Conservation (phyloP, 352 stramenopile genomes). For the Pythium oligandrum region DNA sequence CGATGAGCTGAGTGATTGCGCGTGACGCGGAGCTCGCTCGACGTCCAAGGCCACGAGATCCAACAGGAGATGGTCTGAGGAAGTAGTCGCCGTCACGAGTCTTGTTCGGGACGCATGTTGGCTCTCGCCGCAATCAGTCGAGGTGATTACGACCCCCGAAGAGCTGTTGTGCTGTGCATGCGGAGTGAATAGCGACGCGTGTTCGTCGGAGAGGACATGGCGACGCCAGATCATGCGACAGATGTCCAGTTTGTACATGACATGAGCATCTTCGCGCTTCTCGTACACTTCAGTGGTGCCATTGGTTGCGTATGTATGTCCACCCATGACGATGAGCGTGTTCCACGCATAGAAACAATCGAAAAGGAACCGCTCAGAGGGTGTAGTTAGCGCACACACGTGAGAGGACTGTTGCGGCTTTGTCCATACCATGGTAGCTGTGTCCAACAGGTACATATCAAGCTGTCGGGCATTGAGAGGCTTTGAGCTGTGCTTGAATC, state of each 20-base stretch:
- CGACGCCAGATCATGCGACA: slow-evolving; percentile 66
- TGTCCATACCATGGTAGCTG: slow-evolving; percentile 22
- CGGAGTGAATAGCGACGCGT: slow-evolving; percentile 6
- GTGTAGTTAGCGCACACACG: slow-evolving; percentile 13
- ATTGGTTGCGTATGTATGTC: slow-evolving; percentile 15
- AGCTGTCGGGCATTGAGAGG: background rate
- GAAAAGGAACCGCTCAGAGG: slow-evolving; percentile 17
- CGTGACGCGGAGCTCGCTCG: no score
- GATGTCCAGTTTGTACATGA: slow-evolving; percentile 59
- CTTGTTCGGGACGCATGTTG: no score
- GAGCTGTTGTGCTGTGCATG: slow-evolving; percentile 9
- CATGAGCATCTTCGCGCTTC: slow-evolving; percentile 1
- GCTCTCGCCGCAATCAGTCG: no score
- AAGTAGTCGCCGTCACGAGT: no score
- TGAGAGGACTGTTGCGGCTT: slow-evolving; percentile 18
- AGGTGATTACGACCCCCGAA: no score
- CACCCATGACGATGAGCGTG: slow-evolving; percentile 15
- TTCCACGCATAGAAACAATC: slow-evolving; percentile 15
- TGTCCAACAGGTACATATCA: slow-evolving; percentile 19
- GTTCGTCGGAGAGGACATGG: slow-evolving; percentile 21
- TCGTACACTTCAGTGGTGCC: slow-evolving; percentile 15
- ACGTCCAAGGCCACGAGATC: no score
- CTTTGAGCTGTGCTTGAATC: background rate
- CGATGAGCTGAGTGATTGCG: no score
- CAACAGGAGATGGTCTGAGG: no score